These are phyloP conservation scores for Alloascoidea africana DNA, from an alignment of 805 yeast species.

Conservation along the genomic window DNA sequence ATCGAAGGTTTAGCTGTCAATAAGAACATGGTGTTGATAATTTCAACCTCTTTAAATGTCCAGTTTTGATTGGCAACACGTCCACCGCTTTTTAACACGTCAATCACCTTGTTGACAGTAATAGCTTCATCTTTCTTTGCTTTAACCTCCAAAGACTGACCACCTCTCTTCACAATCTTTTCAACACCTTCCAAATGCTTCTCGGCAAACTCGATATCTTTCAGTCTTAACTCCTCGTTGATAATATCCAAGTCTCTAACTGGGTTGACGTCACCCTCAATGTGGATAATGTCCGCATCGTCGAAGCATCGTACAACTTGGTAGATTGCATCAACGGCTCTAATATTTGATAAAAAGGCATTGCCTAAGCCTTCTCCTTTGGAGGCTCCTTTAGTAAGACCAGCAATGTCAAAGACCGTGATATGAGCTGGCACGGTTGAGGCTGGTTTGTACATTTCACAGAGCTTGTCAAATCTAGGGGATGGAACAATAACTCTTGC, in stretches of 20 bases:
- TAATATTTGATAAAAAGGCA: slow-evolving; percentile 89
- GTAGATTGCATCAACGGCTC: slow-evolving; percentile 95
- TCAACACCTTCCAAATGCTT: slow-evolving; percentile 68
- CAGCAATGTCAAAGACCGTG: slow-evolving; percentile 94
- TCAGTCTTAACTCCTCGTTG: slow-evolving; percentile 80
- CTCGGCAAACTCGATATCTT: slow-evolving; percentile 89
- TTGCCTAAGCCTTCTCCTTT: slow-evolving; percentile 95
- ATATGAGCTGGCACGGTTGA: slow-evolving; percentile 82
- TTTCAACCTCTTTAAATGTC: slow-evolving; percentile 84
- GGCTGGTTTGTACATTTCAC: slow-evolving; percentile 63
- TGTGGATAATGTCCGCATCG: slow-evolving; percentile 94
- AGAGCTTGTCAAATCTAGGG: slow-evolving; percentile 65
- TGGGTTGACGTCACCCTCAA: slow-evolving; percentile 94
- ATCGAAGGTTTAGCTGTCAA: slow-evolving; percentile 94
- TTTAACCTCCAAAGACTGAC: slow-evolving; percentile 79
- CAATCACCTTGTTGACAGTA: slow-evolving; percentile 59
- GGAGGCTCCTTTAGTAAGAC: slow-evolving; percentile 92
- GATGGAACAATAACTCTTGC: slow-evolving; percentile 93
- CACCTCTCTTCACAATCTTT: slow-evolving; percentile 76
- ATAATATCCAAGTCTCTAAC: slow-evolving; percentile 88
- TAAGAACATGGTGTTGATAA: slow-evolving; percentile 71
- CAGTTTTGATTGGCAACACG: slow-evolving; percentile 81
- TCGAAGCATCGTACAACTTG: slow-evolving; percentile 97
- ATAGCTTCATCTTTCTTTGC: slow-evolving; percentile 75
- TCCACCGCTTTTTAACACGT: slow-evolving; percentile 66